These are phyloP conservation scores for Schwanniomyces sp. DNA, from an alignment of 805 yeast species.

Conservation along the genomic window DNA sequence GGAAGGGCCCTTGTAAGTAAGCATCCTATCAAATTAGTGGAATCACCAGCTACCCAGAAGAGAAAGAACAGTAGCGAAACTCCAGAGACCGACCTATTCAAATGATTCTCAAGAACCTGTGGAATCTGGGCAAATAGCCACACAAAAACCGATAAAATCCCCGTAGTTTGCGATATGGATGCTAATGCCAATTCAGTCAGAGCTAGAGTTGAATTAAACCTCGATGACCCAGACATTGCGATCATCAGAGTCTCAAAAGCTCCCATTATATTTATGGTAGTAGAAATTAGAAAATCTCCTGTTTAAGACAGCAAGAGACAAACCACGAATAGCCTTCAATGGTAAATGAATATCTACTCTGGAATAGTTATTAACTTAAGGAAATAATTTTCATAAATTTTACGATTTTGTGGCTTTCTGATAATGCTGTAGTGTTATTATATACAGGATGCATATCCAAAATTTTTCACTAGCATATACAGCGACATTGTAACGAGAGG, in stretches of 20 bases:
- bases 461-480: not conserved
- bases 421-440: not conserved
- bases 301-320: not conserved
- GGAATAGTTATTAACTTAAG: not conserved
- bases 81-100: conserved; percentile 35
- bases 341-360: not conserved
- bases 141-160: conserved; percentile 42
- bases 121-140: conserved; percentile 78
- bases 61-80: conserved; percentile 29
- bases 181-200: not conserved
- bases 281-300: not conserved
- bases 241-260: not conserved
- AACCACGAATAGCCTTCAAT: not conserved
- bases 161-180: conserved; percentile 10
- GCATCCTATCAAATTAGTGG: conserved; percentile 65
- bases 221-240: not conserved
- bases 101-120: conserved; percentile 59
- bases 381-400: not conserved
- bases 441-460: not conserved
- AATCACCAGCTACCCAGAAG: conserved; percentile 39
- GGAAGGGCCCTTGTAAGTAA: conserved; percentile 71
- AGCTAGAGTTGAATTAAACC: not conserved
- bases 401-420: not conserved
- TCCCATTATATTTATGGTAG: not conserved
- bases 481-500: too few relatives aligned